Evolutionary conservation across 1,284 basidiomycete species (phyloP).

Genomic region (Somion occarium): DNA sequence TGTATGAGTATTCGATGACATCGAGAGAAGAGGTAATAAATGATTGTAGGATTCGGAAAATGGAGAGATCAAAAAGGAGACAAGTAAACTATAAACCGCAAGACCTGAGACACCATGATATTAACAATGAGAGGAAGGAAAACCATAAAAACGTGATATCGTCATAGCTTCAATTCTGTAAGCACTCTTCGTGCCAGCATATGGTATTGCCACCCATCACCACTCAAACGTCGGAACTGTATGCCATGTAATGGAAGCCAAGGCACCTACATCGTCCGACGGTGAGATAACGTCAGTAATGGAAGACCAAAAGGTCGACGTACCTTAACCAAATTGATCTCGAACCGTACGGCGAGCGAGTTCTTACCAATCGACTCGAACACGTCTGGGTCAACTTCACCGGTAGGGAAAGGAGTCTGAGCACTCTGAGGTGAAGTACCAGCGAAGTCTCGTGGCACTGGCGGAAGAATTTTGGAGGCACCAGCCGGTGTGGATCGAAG

Average conservation of each 20-base stretch:
- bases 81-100: not conserved
- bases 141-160: not conserved
- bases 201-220: conserved; percentile 97
- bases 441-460: conserved; percentile 59
- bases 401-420: conserved; percentile 49
- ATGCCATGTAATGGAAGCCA: conserved; percentile 93
- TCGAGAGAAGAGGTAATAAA: not conserved
- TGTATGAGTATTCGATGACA: not conserved
- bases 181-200: conserved; percentile 93
- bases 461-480: conserved; percentile 62
- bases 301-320: conserved; percentile 21
- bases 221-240: conserved; percentile 89
- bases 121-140: not conserved
- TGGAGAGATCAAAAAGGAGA: not conserved
- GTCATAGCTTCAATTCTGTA: conserved; percentile 87
- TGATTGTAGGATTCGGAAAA: not conserved
- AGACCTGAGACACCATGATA: not conserved
- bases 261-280: conserved; percentile 65
- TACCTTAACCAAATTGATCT: conserved; percentile 93
- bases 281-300: not conserved
- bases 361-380: conserved; percentile 73
- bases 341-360: conserved; percentile 84
- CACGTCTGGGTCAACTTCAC: conserved; percentile 60
- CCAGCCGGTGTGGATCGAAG: conserved; percentile 35
- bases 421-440: conserved; percentile 29